Percentiles rank a stretch among this genome's conserved stretches.
Conservation (phyloP, 805 yeast genomes). For the Metschnikowia orientalis region DNA sequence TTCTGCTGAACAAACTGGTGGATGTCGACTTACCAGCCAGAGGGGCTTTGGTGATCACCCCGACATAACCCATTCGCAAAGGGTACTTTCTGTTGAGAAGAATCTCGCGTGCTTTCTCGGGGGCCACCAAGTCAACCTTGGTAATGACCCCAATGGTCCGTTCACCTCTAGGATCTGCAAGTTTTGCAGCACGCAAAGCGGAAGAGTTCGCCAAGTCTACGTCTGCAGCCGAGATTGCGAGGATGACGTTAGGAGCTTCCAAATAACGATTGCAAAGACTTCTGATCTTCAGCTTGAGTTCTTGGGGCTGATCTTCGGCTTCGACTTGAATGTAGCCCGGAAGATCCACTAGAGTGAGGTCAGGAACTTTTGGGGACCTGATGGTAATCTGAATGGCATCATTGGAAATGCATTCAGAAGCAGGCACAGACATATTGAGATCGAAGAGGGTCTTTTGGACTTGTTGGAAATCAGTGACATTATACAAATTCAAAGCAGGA, state of each 20-base stretch:
- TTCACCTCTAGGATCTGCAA: slow-evolving; percentile 90
- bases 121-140: slow-evolving; percentile 83
- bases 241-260: slow-evolving; percentile 86
- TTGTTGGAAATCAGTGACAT: slow-evolving; percentile 80
- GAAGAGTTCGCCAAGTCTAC: slow-evolving; percentile 96
- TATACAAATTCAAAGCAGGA: slow-evolving; percentile 80
- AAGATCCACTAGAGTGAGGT: slow-evolving; percentile 86
- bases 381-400: slow-evolving; percentile 93
- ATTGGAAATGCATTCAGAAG: slow-evolving; percentile 76
- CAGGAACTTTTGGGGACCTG: slow-evolving; percentile 84
- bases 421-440: slow-evolving; percentile 88
- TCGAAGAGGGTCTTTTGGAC: slow-evolving; percentile 87
- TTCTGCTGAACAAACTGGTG: slow-evolving; percentile 45
- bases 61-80: slow-evolving; percentile 93
- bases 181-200: slow-evolving; percentile 84
- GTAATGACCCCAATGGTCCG: slow-evolving; percentile 96
- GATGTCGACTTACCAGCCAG: slow-evolving; percentile 24
- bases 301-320: slow-evolving; percentile 92
- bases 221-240: slow-evolving; percentile 96
- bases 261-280: slow-evolving; percentile 79
- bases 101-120: slow-evolving; percentile 63
- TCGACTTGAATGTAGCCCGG: slow-evolving; percentile 98
- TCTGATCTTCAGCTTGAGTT: slow-evolving; percentile 73
- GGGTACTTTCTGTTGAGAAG: slow-evolving; percentile 82
- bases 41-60: slow-evolving; percentile 89